A percentile compares a stretch with the other conserved stretches of the same genome.
Conservation (phyloP, 345 rosid genomes). For the Camelina sativa region DNA sequence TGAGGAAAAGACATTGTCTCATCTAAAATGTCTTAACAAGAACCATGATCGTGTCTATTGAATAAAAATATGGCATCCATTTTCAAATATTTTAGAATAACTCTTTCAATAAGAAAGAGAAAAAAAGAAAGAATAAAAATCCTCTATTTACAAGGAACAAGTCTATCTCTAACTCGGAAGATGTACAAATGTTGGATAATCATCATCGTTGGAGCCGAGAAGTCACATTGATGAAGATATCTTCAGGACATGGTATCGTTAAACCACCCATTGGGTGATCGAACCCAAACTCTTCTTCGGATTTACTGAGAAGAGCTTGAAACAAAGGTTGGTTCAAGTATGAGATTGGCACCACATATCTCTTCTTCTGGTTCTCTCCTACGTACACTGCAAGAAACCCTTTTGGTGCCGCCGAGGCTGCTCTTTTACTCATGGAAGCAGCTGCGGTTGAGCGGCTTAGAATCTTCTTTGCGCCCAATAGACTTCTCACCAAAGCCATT, state of each 20-base stretch:
- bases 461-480: slow-evolving; percentile 34
- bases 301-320: slow-evolving; percentile 48
- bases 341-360: slow-evolving; percentile 55
- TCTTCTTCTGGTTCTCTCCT: slow-evolving; percentile 51
- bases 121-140: not conserved
- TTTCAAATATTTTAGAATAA: not conserved
- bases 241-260: slow-evolving; percentile 57
- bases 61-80: slow-evolving; percentile 9
- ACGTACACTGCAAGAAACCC: slow-evolving; percentile 59
- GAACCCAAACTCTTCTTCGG: slow-evolving; percentile 60
- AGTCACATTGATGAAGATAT: slow-evolving; percentile 47
- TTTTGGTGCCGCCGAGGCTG: slow-evolving; percentile 39
- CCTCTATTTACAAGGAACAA: no score
- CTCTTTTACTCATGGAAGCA: no score
- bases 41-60: not conserved
- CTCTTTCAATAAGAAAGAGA: slow-evolving; percentile 29
- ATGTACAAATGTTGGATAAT: slow-evolving; percentile 21
- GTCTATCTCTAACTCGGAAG: slow-evolving; percentile 9
- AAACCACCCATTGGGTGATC: slow-evolving; percentile 61
- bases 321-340: slow-evolving; percentile 50
- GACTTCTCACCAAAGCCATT: slow-evolving; percentile 36
- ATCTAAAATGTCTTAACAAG: not conserved
- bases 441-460: slow-evolving; percentile 32
- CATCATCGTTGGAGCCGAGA: slow-evolving; percentile 36
- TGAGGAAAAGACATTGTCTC: no score